A percentile compares a stretch with the other conserved stretches of the same genome.
Conservation (phyloP, 352 stramenopile species). For the Thalassiosira mediterranea region DNA sequence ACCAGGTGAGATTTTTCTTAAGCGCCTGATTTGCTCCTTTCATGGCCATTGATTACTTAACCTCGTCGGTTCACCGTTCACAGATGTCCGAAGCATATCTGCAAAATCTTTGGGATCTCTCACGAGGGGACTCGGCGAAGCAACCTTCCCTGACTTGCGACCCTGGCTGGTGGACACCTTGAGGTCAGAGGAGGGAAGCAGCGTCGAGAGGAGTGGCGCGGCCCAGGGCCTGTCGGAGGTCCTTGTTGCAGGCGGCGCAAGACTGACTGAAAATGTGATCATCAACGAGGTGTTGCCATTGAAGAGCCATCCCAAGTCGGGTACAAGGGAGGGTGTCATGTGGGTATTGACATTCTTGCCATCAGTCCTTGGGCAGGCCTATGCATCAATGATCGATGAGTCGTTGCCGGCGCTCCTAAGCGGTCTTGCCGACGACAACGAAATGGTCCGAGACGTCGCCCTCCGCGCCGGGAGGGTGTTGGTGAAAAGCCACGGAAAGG, state of each 20-base stretch:
- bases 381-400: slow-evolving; percentile 92
- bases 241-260: slow-evolving; percentile 81
- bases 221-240: slow-evolving; percentile 97
- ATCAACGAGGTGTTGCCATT: slow-evolving; percentile 95
- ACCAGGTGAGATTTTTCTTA: slow-evolving; percentile 46
- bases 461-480: slow-evolving; percentile 96
- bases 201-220: slow-evolving; percentile 96
- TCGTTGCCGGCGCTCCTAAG: slow-evolving; percentile 96
- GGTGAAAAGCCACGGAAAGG: slow-evolving; percentile 95
- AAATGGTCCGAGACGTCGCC: slow-evolving; percentile 96
- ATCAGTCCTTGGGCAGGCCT: slow-evolving; percentile 90
- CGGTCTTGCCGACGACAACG: slow-evolving; percentile 97
- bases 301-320: slow-evolving; percentile 91
- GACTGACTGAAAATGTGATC: slow-evolving; percentile 81
- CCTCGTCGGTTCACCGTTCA: background rate
- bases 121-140: slow-evolving; percentile 94
- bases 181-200: slow-evolving; percentile 90
- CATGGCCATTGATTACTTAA: background rate
- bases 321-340: slow-evolving; percentile 96
- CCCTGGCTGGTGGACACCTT: slow-evolving; percentile 97
- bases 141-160: slow-evolving; percentile 94
- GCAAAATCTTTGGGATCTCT: slow-evolving; percentile 93
- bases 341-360: slow-evolving; percentile 99
- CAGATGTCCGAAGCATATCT: slow-evolving; percentile 90
- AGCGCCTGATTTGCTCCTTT: background rate